A percentile compares a stretch with the other conserved stretches of the same genome.
Conservation (phyloP, 345 rosid genomes). For the Dimocarpus longan region DNA sequence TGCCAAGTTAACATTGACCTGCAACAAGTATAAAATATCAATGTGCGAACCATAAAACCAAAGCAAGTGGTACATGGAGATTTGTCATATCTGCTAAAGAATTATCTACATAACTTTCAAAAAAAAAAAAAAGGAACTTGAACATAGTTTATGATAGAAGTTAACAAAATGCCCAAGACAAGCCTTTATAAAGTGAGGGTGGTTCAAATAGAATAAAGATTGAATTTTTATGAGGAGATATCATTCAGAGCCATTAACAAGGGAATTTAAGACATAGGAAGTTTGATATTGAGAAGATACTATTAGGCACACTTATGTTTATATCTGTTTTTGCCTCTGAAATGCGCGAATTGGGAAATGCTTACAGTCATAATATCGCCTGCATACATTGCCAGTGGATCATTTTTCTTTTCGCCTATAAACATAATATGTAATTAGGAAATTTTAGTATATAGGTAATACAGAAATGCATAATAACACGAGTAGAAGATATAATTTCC, state of each 20-base stretch:
- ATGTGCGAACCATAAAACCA: neutral
- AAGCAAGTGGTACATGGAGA: neutral
- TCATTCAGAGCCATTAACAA: neutral
- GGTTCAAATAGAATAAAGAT: neutral
- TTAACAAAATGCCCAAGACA: too few relatives aligned
- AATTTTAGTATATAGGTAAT: neutral
- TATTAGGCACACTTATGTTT: neutral
- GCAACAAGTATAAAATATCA: constrained; percentile 26
- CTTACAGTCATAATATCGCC: constrained; percentile 95
- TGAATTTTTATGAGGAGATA: neutral
- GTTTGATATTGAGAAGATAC: neutral
- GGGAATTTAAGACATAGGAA: neutral
- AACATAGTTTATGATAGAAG: too few relatives aligned
- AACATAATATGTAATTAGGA: constrained; percentile 12
- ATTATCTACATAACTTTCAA: neutral
- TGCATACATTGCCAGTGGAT: constrained; percentile 93
- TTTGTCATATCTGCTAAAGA: neutral
- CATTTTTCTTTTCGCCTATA: constrained; percentile 84
- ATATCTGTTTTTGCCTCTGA: neutral
- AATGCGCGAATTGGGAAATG: neutral
- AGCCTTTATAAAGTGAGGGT: neutral
- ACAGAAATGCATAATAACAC: neutral
- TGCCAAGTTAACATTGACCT: constrained; percentile 95
- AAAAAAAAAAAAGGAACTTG: neutral
- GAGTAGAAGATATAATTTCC: neutral